Evolutionary conservation across 768 basidiomycete species (phyloP).

Genomic region (Rubroboletus pulcherrimus): DNA sequence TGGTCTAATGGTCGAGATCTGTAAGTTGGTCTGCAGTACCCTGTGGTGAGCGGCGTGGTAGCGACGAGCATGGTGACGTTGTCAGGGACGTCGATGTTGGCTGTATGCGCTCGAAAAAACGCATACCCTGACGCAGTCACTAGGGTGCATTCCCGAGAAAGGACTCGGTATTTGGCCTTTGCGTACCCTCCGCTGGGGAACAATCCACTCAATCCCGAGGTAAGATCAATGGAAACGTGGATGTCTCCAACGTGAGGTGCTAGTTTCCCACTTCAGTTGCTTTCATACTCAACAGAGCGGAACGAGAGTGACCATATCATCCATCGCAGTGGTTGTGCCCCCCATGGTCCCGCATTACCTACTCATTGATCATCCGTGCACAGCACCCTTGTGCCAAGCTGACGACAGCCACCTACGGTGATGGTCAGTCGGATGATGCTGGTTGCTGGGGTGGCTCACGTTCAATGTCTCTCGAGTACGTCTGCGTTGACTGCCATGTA

Average conservation of each 20-base stretch:
- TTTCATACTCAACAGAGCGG: not conserved
- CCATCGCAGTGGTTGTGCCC: not conserved
- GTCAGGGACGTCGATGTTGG: not conserved
- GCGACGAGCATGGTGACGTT: not conserved
- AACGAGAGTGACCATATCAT: not conserved
- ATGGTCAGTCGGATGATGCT: slow-evolving; percentile 5
- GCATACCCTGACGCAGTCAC: too few relatives aligned
- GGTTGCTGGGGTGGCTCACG: slow-evolving; percentile 7
- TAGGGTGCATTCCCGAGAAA: not conserved
- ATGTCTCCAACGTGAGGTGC: not conserved
- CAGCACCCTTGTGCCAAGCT: not conserved
- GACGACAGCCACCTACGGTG: not conserved
- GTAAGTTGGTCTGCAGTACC: not conserved
- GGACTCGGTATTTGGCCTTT: not conserved
- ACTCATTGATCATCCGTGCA: slow-evolving; percentile 1
- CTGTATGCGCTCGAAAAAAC: slow-evolving; percentile 2
- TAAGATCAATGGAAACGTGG: not conserved
- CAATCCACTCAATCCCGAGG: too few relatives aligned
- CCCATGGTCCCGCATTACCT: not conserved
- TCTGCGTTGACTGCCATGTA: not conserved
- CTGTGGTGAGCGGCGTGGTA: not conserved
- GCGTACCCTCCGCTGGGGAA: not conserved
- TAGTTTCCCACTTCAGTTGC: too few relatives aligned
- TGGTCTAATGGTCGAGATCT: too few relatives aligned
- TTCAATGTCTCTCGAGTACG: not conserved